Percentiles rank a stretch among this genome's conserved stretches.
Conservation (phyloP, 176 grass and related monocot genomes). For the Phoenix roebelenii region DNA sequence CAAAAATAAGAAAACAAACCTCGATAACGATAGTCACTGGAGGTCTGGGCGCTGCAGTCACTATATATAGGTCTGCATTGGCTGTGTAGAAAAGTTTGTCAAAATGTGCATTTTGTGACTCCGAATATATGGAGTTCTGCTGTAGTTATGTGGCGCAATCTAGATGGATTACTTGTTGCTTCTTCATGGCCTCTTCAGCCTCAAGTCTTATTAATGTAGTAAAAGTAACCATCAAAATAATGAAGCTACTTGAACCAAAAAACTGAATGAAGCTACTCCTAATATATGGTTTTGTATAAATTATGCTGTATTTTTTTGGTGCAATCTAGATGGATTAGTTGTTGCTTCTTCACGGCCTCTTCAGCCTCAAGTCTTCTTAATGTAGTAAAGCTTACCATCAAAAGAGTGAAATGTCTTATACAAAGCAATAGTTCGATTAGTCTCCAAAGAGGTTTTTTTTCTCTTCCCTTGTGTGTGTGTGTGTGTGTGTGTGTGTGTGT, state of each 20-base stretch:
- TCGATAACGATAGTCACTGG: no score
- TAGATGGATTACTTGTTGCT: background rate
- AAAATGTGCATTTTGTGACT: background rate
- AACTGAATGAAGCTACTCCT: no score
- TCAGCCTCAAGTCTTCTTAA: constrained; percentile 61
- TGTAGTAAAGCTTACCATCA: constrained; percentile 44
- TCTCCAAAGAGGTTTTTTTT: no score
- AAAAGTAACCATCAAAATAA: constrained; percentile 30
- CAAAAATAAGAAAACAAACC: no score
- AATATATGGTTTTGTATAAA: no score
- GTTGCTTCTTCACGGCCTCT: background rate
- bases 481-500: no score
- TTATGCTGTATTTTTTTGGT: background rate
- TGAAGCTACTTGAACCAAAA: background rate
- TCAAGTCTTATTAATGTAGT: constrained; percentile 57
- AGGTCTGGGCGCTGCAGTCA: no score
- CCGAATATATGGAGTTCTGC: background rate
- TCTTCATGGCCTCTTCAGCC: constrained; percentile 20
- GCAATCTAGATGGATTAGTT: background rate
- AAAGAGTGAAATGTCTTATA: background rate
- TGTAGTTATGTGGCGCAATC: background rate
- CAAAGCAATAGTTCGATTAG: no score
- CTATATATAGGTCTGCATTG: no score
- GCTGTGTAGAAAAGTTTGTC: no score
- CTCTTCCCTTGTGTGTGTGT: no score